These are phyloP conservation scores for Debaryomyces hansenii DNA, from an alignment of 805 yeast species.

Conservation along the genomic window DNA sequence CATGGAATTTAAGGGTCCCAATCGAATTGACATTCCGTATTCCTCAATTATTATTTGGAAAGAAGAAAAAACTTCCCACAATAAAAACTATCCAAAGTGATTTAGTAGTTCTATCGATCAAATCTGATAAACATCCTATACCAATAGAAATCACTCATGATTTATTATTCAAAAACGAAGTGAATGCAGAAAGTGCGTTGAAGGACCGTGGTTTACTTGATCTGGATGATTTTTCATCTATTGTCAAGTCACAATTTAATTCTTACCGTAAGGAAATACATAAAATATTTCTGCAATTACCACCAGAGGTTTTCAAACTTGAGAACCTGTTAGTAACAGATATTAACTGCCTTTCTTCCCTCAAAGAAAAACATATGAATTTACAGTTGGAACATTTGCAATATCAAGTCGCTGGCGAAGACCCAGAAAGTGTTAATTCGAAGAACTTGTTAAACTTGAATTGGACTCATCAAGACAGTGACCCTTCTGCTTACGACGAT, in stretches of 20 bases:
- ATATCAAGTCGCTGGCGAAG: slow-evolving; percentile 9
- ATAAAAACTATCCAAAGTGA: slow-evolving; percentile 23
- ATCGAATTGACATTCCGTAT: slow-evolving; percentile 15
- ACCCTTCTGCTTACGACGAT: neutral
- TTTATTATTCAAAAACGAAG: slow-evolving; percentile 25
- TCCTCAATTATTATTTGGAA: slow-evolving; percentile 1
- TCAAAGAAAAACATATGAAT: slow-evolving; percentile 25
- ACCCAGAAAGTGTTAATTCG: neutral
- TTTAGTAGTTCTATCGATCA: slow-evolving; percentile 29
- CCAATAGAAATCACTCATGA: slow-evolving; percentile 42
- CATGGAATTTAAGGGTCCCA: slow-evolving; percentile 30
- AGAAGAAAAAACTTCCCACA: slow-evolving; percentile 19
- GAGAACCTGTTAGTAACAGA: slow-evolving; percentile 31
- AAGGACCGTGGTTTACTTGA: slow-evolving; percentile 7
- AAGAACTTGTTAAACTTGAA: slow-evolving; percentile 3
- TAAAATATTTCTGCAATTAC: slow-evolving; percentile 18
- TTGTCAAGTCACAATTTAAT: slow-evolving; percentile 23
- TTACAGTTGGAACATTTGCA: slow-evolving; percentile 19
- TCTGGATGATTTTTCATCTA: slow-evolving; percentile 23
- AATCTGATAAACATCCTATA: slow-evolving; percentile 31
- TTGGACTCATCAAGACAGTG: neutral
- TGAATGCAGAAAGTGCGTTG: neutral
- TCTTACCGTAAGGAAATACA: slow-evolving; percentile 18
- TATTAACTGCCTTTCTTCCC: slow-evolving; percentile 24
- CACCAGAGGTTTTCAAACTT: slow-evolving; percentile 23